Evolutionary conservation across 2,329 filamentous ascomycete species (phyloP).

Genomic region (Sporothrix phasma): DNA sequence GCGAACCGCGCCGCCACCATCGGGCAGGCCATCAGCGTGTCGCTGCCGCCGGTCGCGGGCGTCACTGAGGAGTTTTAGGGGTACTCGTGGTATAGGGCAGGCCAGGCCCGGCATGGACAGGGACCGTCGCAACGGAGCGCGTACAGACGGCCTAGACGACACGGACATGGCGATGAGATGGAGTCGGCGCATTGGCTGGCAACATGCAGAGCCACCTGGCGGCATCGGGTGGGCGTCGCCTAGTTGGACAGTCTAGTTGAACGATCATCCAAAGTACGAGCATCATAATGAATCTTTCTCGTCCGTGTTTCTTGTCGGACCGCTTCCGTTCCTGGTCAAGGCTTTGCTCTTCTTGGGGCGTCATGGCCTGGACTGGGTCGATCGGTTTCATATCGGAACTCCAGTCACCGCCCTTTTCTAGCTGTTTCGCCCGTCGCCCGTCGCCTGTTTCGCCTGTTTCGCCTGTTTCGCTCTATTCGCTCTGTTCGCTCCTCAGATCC

Average conservation of each 20-base stretch:
- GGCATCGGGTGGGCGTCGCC: too few relatives aligned
- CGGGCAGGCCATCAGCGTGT: constrained; percentile 32
- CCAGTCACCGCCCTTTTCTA: neutral
- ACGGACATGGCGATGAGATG: neutral
- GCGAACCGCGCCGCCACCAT: constrained; percentile 34
- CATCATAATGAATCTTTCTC: neutral
- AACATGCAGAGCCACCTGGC: too few relatives aligned
- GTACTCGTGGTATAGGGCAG: too few relatives aligned
- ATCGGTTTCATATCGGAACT: neutral
- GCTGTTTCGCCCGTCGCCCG: too few relatives aligned
- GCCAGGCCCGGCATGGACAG: too few relatives aligned
- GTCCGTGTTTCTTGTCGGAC: neutral
- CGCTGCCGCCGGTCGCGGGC: constrained; percentile 24
- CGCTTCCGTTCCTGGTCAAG: neutral
- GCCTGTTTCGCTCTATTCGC: too few relatives aligned
- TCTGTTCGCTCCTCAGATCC: neutral
- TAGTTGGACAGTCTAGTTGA: too few relatives aligned
- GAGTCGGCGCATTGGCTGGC: neutral
- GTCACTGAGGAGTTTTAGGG: constrained; percentile 19
- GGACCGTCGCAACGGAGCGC: too few relatives aligned
- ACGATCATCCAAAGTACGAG: neutral
- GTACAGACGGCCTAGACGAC: too few relatives aligned
- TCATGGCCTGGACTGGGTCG: neutral
- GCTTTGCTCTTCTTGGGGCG: neutral
- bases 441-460: too few relatives aligned